phyloP scores from a whole-genome alignment of 192 early-diverging fungal genomes.

The Phlyctochytrium bullatum region DNA sequence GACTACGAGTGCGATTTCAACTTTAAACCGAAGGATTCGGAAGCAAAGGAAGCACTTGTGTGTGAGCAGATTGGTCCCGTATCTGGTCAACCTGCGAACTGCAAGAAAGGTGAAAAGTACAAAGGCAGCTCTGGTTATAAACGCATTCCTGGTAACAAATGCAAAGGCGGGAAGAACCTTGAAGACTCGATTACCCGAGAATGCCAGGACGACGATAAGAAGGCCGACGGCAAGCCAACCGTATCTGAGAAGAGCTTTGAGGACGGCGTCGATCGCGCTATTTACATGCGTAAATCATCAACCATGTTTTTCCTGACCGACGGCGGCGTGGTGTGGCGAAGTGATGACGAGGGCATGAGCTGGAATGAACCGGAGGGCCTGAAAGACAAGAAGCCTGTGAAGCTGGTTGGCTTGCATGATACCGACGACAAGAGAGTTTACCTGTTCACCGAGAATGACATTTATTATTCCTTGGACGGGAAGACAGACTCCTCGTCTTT shows the following conservation, averaged over 20 bases:
- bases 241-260: conserved; percentile 27
- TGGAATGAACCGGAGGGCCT: conserved; percentile 55
- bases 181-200: conserved; percentile 32
- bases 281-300: conserved; percentile 67
- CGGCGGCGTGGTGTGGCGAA: conserved; percentile 63
- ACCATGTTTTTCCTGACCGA: conserved; percentile 60
- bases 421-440: conserved; percentile 60
- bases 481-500: conserved; percentile 48
- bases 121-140: conserved; percentile 76
- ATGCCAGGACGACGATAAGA: conserved; percentile 10
- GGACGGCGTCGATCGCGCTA: conserved; percentile 53
- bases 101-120: conserved; percentile 65
- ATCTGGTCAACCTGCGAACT: conserved; percentile 60
- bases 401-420: conserved; percentile 68
- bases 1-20: conserved; percentile 97
- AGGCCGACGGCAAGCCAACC: conserved; percentile 11
- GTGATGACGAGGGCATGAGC: conserved; percentile 69
- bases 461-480: conserved; percentile 54
- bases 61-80: conserved; percentile 63
- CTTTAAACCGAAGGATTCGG: conserved; percentile 55
- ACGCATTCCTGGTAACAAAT: conserved; percentile 81
- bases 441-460: conserved; percentile 33
- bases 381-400: conserved; percentile 46
- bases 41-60: conserved; percentile 14
- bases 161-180: conserved; percentile 45